Percentiles rank a stretch among this genome's conserved stretches.
Conservation (phyloP, 2,329 filamentous ascomycete species). For the Pseudocercospora macadamiae region DNA sequence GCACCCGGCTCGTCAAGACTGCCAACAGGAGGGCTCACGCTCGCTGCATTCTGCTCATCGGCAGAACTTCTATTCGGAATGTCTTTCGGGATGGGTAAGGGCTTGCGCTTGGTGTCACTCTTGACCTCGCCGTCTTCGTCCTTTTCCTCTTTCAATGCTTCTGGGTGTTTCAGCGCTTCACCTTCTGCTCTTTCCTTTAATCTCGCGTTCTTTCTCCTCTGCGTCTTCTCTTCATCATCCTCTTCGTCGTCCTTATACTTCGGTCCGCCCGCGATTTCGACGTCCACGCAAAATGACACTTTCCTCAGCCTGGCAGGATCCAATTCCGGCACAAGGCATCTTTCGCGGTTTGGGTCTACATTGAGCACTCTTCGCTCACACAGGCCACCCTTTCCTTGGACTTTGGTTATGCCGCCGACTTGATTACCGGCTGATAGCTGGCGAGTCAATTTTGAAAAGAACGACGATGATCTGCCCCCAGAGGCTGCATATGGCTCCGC, state of each 20-base stretch:
- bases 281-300: conserved; percentile 94
- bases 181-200: conserved; percentile 72
- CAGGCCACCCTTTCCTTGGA: conserved; percentile 65
- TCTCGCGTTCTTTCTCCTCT: conserved; percentile 64
- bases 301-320: conserved; percentile 79
- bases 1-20: conserved; percentile 30
- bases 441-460: conserved; percentile 79
- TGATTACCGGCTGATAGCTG: conserved; percentile 69
- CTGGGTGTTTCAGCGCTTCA: conserved; percentile 70
- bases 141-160: conserved; percentile 58
- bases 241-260: conserved; percentile 68
- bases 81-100: conserved; percentile 21
- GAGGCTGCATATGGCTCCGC: conserved; percentile 70
- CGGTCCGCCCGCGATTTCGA: conserved; percentile 90
- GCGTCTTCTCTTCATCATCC: conserved; percentile 49
- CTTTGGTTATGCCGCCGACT: conserved; percentile 50
- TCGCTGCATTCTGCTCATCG: conserved; percentile 17
- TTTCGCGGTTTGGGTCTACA: conserved; percentile 75
- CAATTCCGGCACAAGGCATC: conserved; percentile 78
- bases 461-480: conserved; percentile 72
- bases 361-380: conserved; percentile 84
- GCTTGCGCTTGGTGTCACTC: conserved; percentile 39
- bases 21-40: conserved; percentile 25
- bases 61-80: conserved; percentile 7
- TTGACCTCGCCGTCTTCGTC: conserved; percentile 51